These are phyloP conservation scores for Tricholoma saponaceum DNA, from an alignment of 768 basidiomycete species.

Conservation along the genomic window DNA sequence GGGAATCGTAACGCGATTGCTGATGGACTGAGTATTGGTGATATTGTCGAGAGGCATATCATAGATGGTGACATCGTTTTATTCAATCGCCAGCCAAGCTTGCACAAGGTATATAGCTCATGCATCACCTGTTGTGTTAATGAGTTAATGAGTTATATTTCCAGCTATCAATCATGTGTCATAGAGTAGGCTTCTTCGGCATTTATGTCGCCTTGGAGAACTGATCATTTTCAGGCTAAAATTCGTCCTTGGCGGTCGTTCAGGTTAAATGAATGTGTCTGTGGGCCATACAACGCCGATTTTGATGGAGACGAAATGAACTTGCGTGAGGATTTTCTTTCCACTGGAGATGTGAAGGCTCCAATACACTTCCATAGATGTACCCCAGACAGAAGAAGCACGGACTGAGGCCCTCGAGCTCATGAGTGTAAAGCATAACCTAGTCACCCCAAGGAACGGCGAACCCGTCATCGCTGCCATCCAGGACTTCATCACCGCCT, in stretches of 20 bases:
- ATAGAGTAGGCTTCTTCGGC: conserved; percentile 56
- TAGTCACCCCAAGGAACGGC: conserved; percentile 97
- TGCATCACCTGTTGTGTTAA: conserved; percentile 2
- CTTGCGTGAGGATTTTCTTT: conserved; percentile 59
- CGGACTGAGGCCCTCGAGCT: conserved; percentile 94
- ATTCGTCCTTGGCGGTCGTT: conserved; percentile 97
- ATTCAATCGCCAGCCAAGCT: conserved; percentile 97
- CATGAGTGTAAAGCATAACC: conserved; percentile 95
- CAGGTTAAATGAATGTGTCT: conserved; percentile 97
- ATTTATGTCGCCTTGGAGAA: background rate
- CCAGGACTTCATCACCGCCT: conserved; percentile 99
- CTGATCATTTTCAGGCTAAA: conserved; percentile 52
- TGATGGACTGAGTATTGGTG: conserved; percentile 79
- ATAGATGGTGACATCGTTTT: conserved; percentile 94
- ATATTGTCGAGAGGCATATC: conserved; percentile 92
- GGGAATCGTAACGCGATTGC: conserved; percentile 80
- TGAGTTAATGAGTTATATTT: conserved; percentile 5
- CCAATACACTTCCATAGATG: conserved; percentile 50
- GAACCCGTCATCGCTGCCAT: conserved; percentile 99
- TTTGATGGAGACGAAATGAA: conserved; percentile 99
- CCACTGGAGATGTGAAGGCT: background rate
- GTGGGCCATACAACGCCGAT: conserved; percentile 98
- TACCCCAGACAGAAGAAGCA: conserved; percentile 98
- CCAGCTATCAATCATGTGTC: conserved; percentile 98
- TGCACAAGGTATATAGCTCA: conserved; percentile 70